Conservation (phyloP, 495 filamentous ascomycete species). For the Podospora conica region DNA sequence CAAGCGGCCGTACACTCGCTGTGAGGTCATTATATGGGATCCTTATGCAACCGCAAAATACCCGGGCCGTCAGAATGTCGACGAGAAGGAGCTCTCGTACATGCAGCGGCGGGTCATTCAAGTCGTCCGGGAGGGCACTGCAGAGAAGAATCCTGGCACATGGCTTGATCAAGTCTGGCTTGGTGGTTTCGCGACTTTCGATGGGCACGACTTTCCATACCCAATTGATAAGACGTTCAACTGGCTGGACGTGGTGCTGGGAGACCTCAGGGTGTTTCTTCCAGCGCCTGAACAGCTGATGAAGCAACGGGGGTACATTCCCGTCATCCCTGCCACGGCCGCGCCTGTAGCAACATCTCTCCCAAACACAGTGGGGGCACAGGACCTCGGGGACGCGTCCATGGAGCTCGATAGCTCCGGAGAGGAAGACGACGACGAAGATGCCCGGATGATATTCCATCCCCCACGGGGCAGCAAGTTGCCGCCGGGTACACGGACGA, state of each 20-base stretch:
- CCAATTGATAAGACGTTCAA: constrained; percentile 22
- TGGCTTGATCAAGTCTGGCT: constrained; percentile 35
- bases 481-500: constrained; percentile 16
- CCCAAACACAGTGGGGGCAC: background rate
- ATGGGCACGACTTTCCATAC: constrained; percentile 12
- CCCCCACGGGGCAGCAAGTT: constrained; percentile 28
- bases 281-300: constrained; percentile 25
- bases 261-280: constrained; percentile 21
- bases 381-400: background rate
- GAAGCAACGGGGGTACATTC: constrained; percentile 18
- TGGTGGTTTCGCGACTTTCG: constrained; percentile 24
- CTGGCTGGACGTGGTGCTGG: constrained; percentile 20
- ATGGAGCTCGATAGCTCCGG: constrained; percentile 18
- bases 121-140: constrained; percentile 20
- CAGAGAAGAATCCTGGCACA: constrained; percentile 19
- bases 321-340: background rate
- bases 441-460: constrained; percentile 38
- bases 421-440: constrained; percentile 15
- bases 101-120: constrained; percentile 38
- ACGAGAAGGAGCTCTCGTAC: constrained; percentile 26
- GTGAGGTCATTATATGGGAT: constrained; percentile 47
- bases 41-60: constrained; percentile 19
- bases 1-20: constrained; percentile 8
- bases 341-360: background rate
- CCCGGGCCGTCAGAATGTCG: background rate